These are phyloP conservation scores for Aristolochia fimbriata DNA, from an alignment of 164 flowering plant species.

Conservation along the genomic window DNA sequence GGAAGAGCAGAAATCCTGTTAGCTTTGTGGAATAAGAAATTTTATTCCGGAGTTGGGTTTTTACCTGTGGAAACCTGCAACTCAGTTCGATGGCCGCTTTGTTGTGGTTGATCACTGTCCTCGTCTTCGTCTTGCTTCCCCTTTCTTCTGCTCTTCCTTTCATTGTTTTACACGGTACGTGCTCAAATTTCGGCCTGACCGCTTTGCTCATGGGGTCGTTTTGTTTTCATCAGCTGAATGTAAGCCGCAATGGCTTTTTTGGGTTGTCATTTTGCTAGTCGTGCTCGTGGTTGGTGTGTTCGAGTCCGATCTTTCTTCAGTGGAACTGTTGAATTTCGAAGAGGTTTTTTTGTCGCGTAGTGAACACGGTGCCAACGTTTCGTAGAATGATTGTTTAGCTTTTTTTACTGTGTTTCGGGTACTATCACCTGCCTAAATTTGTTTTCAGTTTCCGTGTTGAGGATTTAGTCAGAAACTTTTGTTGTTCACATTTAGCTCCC, in stretches of 20 bases:
- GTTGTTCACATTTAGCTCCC: too few species aligned
- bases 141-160: slow-evolving; percentile 43
- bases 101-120: neutral
- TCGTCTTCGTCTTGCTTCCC: slow-evolving; percentile 8
- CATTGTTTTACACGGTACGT: slow-evolving; percentile 57
- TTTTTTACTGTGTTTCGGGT: too few species aligned
- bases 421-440: too few species aligned
- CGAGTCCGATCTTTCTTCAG: neutral
- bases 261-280: neutral
- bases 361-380: too few species aligned
- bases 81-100: neutral
- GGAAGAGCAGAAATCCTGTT: too few species aligned
- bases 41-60: too few species aligned
- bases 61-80: too few species aligned
- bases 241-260: neutral
- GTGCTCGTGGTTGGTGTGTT: neutral
- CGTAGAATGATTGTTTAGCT: too few species aligned
- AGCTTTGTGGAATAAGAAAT: too few species aligned
- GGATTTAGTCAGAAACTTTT: too few species aligned
- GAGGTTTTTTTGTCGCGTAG: too few species aligned
- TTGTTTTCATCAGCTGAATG: neutral
- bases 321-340: neutral
- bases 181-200: neutral
- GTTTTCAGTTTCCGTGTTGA: too few species aligned
- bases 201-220: neutral